Evolutionary conservation across 108 stramenopile species (phyloP), one percentile per base, ranked within the genome.

Genomic region (Skeletonema grethae): DNA sequence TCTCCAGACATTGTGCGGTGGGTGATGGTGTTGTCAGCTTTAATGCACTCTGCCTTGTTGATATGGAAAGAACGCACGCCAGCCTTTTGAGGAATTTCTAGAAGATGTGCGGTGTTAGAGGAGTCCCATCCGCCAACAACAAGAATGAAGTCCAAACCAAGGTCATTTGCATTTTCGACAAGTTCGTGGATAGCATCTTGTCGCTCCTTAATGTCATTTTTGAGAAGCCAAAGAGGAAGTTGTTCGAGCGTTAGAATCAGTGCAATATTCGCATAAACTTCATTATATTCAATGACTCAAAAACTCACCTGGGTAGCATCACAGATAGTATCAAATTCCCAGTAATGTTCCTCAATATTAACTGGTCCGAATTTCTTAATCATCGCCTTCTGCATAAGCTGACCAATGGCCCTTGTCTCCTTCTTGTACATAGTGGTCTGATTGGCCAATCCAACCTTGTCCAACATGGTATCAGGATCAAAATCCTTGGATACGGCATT

Each of bases 361-460:
- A 77, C 88, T 22, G 96, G 95, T 18, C 95, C 95, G 79, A 80
- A 93, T 78, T 95, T 95, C 61, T 88, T 85, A 79, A 97, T 94
- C 80, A 94, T 85, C 1, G 92, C 71, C 84, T 95, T 97, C 82
- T 97, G 95, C 60, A 97, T 84, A 39, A 97, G 67, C 72, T 95
- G 89, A 7, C 97, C 97, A 67, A 98, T 97, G 12, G 91, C 96
- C 55, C 94, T 85, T 11, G 97, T 98, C 80, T 98, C 97, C 72
- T 96, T 93, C 90, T 98, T 98, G 85, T 98, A 98, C 97, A 98
- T 98, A 57, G 97, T 98, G 20, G 97, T 98, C 84, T 98, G 97
- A 84, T 98, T 98, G 38, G 97, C 97, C 57, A 98, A 71, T 20
- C 97, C 97, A 50, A 98, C 83, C 84, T 97, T 98, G 13, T 76